phyloP scores from a whole-genome alignment of 1,139 yeast species.

The Arxiozyma heterogenica region DNA sequence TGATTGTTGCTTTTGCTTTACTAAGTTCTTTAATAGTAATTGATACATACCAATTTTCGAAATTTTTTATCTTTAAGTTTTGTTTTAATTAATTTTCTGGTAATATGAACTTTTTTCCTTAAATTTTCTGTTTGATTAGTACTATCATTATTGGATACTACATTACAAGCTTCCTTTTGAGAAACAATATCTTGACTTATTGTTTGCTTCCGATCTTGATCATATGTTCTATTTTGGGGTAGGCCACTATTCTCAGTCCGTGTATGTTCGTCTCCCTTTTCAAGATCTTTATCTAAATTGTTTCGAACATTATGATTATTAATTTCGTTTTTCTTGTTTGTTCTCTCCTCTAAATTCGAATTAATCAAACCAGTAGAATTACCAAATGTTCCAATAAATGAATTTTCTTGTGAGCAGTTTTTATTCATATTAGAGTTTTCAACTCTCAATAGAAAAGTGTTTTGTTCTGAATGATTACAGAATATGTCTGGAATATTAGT shows the following conservation, averaged over 20 bases:
- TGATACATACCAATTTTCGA: constrained; percentile 25
- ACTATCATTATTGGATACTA: no score
- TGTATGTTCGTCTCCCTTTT: not conserved
- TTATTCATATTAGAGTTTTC: not conserved
- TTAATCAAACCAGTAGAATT: not conserved
- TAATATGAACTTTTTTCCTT: constrained; percentile 9
- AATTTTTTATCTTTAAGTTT: constrained; percentile 23
- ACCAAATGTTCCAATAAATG: not conserved
- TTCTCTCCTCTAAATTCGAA: not conserved
- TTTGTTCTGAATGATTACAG: not conserved
- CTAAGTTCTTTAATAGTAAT: not conserved
- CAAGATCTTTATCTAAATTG: not conserved
- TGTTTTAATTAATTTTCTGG: constrained; percentile 16
- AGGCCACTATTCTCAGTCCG: no score
- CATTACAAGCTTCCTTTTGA: not conserved
- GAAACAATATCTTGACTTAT: not conserved
- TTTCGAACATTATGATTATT: not conserved
- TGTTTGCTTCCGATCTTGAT: not conserved
- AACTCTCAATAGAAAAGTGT: not conserved
- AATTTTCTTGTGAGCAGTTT: not conserved
- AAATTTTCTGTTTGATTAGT: not conserved
- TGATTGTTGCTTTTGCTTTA: no score
- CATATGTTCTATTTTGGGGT: no score
- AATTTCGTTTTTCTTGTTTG: no score
- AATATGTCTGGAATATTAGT: not conserved